phyloP scores from a whole-genome alignment of 805 yeast species.

The Saccharomycopsis sp. region DNA sequence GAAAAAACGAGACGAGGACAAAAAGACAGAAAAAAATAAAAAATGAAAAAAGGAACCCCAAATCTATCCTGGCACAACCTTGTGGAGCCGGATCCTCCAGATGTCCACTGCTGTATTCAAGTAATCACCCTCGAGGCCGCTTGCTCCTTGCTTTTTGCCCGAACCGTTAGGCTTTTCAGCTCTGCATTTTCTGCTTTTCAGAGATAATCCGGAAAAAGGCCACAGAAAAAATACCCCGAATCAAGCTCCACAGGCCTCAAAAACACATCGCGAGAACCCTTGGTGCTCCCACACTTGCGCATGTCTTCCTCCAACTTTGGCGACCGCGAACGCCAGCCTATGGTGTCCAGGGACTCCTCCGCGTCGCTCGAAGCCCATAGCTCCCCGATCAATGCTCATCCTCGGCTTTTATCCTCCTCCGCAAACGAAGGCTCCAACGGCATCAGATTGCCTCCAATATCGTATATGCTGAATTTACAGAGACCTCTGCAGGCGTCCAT shows the following conservation, averaged over 20 bases:
- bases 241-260: neutral
- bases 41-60: neutral
- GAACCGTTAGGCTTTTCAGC: no score
- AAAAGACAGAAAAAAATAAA: neutral
- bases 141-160: no score
- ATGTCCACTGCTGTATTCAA: neutral
- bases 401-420: neutral
- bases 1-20: neutral
- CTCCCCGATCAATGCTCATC: neutral
- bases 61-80: neutral
- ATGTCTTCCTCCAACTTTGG: neutral
- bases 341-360: neutral
- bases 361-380: neutral
- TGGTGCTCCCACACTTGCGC: neutral
- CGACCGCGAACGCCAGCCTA: neutral
- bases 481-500: conserved; percentile 4
- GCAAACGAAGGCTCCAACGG: conserved; percentile 2
- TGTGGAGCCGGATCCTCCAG: neutral
- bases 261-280: neutral
- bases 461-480: conserved; percentile 27
- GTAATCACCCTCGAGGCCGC: no score
- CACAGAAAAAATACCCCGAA: neutral
- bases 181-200: neutral
- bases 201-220: neutral
- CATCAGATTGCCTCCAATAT: conserved; percentile 35